A percentile compares a stretch with the other conserved stretches of the same genome.
phyloP scores from a whole-genome alignment of 2,329 filamentous ascomycete species.

The Raffaelea deltoideospora region DNA sequence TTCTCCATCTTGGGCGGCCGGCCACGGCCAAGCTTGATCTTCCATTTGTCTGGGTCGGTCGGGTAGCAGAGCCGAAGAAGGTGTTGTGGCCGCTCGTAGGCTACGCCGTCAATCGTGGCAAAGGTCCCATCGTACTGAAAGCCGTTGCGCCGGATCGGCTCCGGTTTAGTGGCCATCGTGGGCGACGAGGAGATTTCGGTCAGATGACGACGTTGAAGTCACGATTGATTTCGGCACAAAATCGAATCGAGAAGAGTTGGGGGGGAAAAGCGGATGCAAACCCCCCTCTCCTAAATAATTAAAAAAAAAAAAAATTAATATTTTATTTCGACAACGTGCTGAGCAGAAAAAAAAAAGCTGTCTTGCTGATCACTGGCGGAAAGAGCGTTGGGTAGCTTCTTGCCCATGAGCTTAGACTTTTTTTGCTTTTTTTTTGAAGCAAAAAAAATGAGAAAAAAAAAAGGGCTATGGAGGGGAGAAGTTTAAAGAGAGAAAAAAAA shows the following conservation, averaged over 20 bases:
- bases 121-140: constrained; percentile 16
- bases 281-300: too few species aligned
- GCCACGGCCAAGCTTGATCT: constrained; percentile 11
- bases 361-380: constrained; percentile 4
- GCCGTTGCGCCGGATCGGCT: constrained; percentile 14
- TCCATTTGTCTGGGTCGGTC: constrained; percentile 10
- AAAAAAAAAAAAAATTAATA: background rate
- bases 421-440: constrained; percentile 4
- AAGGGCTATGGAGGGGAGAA: background rate
- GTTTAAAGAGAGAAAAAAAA: background rate
- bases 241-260: background rate
- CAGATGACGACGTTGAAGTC: too few species aligned
- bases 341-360: constrained; percentile 1
- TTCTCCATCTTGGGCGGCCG: constrained; percentile 12
- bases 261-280: background rate
- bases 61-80: constrained; percentile 11
- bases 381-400: too few species aligned
- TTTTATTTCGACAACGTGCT: too few species aligned
- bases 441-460: constrained; percentile 3
- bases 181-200: too few species aligned
- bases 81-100: constrained; percentile 10
- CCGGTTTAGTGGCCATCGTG: constrained; percentile 6
- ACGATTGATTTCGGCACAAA: too few species aligned
- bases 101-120: constrained; percentile 10
- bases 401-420: background rate